These are phyloP conservation scores for Micractinium conductrix DNA, from an alignment of 139 green algal species.

Conservation along the genomic window DNA sequence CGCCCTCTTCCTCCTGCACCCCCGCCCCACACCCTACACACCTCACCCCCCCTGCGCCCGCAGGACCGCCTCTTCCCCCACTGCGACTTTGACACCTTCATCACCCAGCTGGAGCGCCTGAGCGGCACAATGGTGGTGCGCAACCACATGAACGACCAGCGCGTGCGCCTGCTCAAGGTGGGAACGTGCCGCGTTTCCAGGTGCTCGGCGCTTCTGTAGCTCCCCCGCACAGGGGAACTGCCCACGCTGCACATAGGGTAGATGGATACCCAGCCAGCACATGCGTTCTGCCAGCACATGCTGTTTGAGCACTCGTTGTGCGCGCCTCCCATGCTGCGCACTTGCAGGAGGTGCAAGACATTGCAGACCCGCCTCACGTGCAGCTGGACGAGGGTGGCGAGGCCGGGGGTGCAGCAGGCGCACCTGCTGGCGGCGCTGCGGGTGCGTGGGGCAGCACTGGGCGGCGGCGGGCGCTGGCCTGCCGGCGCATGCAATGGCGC, in stretches of 20 bases:
- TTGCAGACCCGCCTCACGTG: constrained; percentile 14
- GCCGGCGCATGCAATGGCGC: too few relatives aligned
- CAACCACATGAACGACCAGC: constrained; percentile 27
- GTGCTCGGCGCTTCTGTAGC: too few relatives aligned
- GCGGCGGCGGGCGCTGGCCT: neutral
- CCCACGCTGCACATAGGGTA: too few relatives aligned
- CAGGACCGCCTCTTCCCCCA: constrained; percentile 54
- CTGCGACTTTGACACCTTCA: constrained; percentile 52
- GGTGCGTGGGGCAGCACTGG: neutral
- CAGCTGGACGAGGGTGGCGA: constrained; percentile 1
- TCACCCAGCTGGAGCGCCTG: constrained; percentile 50
- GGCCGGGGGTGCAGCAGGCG: neutral
- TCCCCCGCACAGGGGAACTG: too few relatives aligned
- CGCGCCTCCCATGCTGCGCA: neutral
- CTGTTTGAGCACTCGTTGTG: neutral
- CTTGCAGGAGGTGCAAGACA: constrained; percentile 29
- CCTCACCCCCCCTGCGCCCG: neutral
- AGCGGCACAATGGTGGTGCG: constrained; percentile 28
- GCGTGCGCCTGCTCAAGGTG: constrained; percentile 35
- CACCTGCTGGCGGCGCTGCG: neutral
- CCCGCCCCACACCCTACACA: neutral
- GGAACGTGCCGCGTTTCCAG: too few relatives aligned
- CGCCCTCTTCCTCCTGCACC: too few relatives aligned
- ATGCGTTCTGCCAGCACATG: too few relatives aligned
- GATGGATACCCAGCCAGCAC: too few relatives aligned